A percentile compares a stretch with the other conserved stretches of the same genome.
Conservation (phyloP, 345 rosid genomes). For the Reutealis trisperma region DNA sequence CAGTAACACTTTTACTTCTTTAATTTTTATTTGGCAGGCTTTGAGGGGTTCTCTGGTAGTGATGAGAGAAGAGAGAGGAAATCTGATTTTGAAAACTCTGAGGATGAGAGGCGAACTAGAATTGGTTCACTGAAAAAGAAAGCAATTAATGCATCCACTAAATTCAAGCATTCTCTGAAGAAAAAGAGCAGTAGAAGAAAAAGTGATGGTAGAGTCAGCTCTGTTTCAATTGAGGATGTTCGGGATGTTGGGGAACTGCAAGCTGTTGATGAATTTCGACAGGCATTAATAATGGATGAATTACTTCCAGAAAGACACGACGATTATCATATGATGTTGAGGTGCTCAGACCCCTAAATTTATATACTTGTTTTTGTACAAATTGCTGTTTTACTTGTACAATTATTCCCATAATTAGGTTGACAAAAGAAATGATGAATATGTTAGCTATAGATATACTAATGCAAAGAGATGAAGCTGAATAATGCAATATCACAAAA, state of each 20-base stretch:
- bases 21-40: conserved; percentile 49
- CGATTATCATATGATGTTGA: conserved; percentile 94
- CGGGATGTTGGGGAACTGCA: conserved; percentile 84
- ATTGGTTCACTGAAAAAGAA: conserved; percentile 93
- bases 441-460: not conserved
- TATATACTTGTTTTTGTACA: not conserved
- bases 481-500: not conserved
- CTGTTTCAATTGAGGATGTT: conserved; percentile 97
- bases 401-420: not conserved
- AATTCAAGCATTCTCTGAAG: conserved; percentile 88
- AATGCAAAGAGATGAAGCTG: not conserved
- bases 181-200: conserved; percentile 81
- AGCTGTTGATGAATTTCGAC: conserved; percentile 90
- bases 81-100: conserved; percentile 96
- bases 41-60: conserved; percentile 85
- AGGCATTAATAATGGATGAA: conserved; percentile 84
- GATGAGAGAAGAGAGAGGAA: conserved; percentile 93
- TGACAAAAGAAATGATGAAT: not conserved
- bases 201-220: conserved; percentile 86
- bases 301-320: conserved; percentile 71
- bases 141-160: conserved; percentile 86
- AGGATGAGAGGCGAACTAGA: conserved; percentile 95
- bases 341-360: conserved; percentile 39
- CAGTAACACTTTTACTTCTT: not conserved
- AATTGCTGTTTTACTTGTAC: not conserved